These are phyloP conservation scores for Cytospora chrysosperma DNA, from an alignment of 2,329 filamentous ascomycete genomes.

Conservation along the genomic window DNA sequence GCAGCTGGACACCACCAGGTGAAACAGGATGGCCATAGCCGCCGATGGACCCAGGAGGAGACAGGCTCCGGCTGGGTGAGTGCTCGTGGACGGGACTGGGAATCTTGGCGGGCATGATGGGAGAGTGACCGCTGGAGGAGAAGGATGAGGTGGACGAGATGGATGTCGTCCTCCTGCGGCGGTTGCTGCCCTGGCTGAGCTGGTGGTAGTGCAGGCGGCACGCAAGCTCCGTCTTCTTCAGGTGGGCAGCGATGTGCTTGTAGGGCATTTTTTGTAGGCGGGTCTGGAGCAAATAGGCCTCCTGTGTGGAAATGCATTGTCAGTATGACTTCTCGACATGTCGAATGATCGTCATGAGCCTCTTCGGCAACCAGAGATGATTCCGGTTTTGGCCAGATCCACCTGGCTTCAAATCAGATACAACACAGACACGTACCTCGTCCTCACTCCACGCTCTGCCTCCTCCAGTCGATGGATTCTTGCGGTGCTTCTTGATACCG, in stretches of 20 bases:
- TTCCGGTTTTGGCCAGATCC: neutral
- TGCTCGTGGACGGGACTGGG: conserved; percentile 51
- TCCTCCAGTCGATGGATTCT: conserved; percentile 68
- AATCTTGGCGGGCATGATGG: conserved; percentile 46
- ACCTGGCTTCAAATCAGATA: neutral
- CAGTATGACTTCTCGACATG: neutral
- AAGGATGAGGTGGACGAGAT: conserved; percentile 63
- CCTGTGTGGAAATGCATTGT: conserved; percentile 47
- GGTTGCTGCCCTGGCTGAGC: conserved; percentile 77
- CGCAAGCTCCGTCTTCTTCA: conserved; percentile 85
- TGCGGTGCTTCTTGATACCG: conserved; percentile 64
- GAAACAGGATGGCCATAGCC: conserved; percentile 45
- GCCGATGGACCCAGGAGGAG: conserved; percentile 46
- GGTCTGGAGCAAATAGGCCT: conserved; percentile 79
- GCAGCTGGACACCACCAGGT: conserved; percentile 50
- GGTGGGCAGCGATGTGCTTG: conserved; percentile 81
- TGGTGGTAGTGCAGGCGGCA: conserved; percentile 88
- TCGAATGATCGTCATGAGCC: neutral
- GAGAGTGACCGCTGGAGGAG: conserved; percentile 54
- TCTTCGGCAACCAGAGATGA: neutral
- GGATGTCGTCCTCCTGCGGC: conserved; percentile 73
- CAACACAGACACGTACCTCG: conserved; percentile 57
- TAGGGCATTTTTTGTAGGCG: conserved; percentile 87
- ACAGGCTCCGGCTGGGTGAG: conserved; percentile 47
- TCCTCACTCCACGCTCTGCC: conserved; percentile 83